Evolutionary conservation across 1,284 basidiomycete species (phyloP).

Genomic region (Earliella scabrosa): DNA sequence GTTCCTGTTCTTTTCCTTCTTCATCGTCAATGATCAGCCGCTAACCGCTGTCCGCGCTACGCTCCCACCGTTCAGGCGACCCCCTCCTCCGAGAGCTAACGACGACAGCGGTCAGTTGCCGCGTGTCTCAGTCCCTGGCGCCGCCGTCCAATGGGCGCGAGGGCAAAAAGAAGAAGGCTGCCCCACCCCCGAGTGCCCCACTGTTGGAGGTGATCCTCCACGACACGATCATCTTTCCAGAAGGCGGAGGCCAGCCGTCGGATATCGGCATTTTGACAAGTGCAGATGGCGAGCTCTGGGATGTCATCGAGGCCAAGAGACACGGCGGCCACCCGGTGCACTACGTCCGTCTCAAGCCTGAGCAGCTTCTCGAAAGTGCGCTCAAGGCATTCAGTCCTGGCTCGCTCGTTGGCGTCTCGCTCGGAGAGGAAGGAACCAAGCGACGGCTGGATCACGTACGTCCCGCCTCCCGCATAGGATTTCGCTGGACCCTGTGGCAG

Average conservation of each 20-base stretch:
- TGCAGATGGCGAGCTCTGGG: conserved; percentile 50
- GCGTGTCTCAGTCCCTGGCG: conserved; percentile 45
- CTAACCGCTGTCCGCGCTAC: conserved; percentile 5
- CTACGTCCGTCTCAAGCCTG: conserved; percentile 56
- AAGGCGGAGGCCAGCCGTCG: conserved; percentile 87
- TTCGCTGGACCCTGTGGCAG: too few species aligned
- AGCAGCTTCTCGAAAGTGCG: conserved; percentile 47
- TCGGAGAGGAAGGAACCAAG: conserved; percentile 68
- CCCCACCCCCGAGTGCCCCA: conserved; percentile 48
- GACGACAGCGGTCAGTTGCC: conserved; percentile 56
- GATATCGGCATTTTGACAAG: conserved; percentile 71
- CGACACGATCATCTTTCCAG: conserved; percentile 89
- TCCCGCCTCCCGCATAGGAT: conserved; percentile 13
- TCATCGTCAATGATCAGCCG: neutral
- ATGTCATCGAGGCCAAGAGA: conserved; percentile 74
- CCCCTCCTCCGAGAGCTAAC: conserved; percentile 61
- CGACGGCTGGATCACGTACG: conserved; percentile 81
- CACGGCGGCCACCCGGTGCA: conserved; percentile 81
- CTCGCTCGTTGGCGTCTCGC: conserved; percentile 54
- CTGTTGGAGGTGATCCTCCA: conserved; percentile 71
- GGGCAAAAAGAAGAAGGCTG: conserved; percentile 58
- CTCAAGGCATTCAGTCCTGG: conserved; percentile 54
- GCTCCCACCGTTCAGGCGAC: conserved; percentile 50
- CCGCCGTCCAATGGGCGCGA: conserved; percentile 48
- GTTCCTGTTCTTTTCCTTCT: conserved; percentile 7